Base-by-base conservation (phyloP, 2,329 filamentous ascomycete genomes). In the Verticillium tricorpus region DNA sequence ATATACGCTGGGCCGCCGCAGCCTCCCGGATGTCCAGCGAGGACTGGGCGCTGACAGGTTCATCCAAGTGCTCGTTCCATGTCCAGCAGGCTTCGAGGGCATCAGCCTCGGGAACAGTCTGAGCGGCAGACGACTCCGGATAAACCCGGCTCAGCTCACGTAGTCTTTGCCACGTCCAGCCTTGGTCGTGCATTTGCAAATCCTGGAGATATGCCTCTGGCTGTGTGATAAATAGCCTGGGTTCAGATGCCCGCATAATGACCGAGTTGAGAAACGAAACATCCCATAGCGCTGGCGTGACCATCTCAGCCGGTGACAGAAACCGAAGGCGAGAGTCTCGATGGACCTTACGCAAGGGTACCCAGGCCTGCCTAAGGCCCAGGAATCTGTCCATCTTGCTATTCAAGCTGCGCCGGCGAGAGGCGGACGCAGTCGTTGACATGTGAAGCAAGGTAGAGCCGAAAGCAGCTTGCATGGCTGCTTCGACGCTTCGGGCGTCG, bases 261-360 rank as follows among this genome's bases (percentile, higher is more conserved):
- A 93, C 85, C 57, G 89, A 87, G 58, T 82, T 81, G 32, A 94
- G 80, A 65, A 93, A 93, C 11, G 85, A 80, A 2, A 88, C 85
- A 59, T 87, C 85, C 91, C 91, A 94, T 2, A 87, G 74, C 1
- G 87, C 83, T 0, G 89, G 85, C 1, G 88, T 92, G 40, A 90
- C 76, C 86, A 93, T 90, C 71, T 93, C 91, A 1, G 85, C 79
- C 1, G 86, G 86, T 6, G 83, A 84, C 12, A 93, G 79, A 67
- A 93, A 93, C 1, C 86, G 85, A 7, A 94, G 80, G 31, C 86
- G 84, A 0, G 88, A 88, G 62, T 92, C 89, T 69, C 89, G 92
- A 70, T 90, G 85, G 2, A 92, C 78, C 72, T 93, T 93, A 58
- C 90, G 85, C 19, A 94, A 78, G 5, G 91, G 91, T n/a, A 93